Evolutionary conservation across 208 protist species (phyloP).

Genomic region (Naegleria gruberi): DNA sequence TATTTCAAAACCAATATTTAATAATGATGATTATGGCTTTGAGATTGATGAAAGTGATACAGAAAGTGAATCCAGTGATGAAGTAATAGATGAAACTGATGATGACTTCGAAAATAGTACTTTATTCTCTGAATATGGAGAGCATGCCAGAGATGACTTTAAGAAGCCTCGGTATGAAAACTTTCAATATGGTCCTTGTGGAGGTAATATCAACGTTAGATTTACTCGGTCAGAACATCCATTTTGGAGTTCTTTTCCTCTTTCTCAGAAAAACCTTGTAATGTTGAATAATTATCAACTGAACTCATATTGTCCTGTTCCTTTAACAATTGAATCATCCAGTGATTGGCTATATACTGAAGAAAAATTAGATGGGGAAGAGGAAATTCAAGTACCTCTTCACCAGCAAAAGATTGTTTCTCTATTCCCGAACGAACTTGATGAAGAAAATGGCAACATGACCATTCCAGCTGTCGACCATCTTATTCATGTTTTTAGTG

Average conservation of each 20-base stretch:
- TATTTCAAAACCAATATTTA: no score
- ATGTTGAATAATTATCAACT: background rate
- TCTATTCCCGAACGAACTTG: background rate
- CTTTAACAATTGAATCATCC: background rate
- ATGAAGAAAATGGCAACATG: no score
- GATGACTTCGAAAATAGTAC: background rate
- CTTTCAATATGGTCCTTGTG: background rate
- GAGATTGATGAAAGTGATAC: no score
- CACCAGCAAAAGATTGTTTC: background rate
- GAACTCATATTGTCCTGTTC: no score
- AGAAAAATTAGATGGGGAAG: background rate
- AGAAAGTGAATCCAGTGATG: no score
- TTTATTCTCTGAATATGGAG: background rate
- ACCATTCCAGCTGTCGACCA: no score
- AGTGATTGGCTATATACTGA: background rate
- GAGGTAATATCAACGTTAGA: background rate
- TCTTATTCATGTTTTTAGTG: background rate
- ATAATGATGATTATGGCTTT: no score
- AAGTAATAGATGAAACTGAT: background rate
- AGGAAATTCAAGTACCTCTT: background rate
- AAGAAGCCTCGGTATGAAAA: background rate
- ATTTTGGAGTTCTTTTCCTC: no score
- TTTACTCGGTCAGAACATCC: no score
- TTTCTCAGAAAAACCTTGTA: background rate
- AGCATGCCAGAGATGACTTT: background rate